phyloP scores from a whole-genome alignment of 768 basidiomycete species.

The Mycena pura region DNA sequence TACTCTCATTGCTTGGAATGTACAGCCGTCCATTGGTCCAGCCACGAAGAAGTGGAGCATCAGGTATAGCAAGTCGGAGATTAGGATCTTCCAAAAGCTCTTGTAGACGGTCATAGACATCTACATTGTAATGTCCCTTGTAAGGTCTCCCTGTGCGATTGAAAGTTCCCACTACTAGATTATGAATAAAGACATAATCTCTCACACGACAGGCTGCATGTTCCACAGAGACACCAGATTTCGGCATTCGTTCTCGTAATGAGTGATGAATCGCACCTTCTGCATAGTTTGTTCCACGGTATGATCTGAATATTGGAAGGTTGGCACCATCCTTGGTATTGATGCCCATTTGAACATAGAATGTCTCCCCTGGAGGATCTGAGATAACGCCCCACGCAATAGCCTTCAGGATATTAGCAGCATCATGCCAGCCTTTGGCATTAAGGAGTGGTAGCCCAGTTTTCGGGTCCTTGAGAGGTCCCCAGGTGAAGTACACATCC shows the following conservation, averaged over 20 bases:
- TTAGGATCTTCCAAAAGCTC: neutral
- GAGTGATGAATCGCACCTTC: constrained; percentile 1
- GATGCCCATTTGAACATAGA: neutral
- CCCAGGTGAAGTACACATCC: neutral
- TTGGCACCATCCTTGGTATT: neutral
- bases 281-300: neutral
- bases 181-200: constrained; percentile 9
- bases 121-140: constrained; percentile 3
- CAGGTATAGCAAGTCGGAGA: neutral
- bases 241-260: constrained; percentile 1
- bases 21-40: constrained; percentile 5
- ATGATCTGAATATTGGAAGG: neutral
- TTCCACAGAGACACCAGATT: constrained; percentile 1
- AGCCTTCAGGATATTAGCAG: constrained; percentile 3
- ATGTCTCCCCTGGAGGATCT: neutral
- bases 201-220: constrained; percentile 3
- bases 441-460: constrained; percentile 10
- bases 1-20: neutral
- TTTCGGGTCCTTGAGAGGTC: constrained; percentile 10
- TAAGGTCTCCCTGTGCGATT: constrained; percentile 1
- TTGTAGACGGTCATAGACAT: neutral
- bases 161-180: constrained; percentile 6
- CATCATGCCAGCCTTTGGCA: constrained; percentile 12
- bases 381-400: neutral
- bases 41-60: neutral